Percentiles rank a stretch among this genome's conserved stretches.
Conservation (phyloP, 139 green algal genomes). For the Coccomyxa sp. region DNA sequence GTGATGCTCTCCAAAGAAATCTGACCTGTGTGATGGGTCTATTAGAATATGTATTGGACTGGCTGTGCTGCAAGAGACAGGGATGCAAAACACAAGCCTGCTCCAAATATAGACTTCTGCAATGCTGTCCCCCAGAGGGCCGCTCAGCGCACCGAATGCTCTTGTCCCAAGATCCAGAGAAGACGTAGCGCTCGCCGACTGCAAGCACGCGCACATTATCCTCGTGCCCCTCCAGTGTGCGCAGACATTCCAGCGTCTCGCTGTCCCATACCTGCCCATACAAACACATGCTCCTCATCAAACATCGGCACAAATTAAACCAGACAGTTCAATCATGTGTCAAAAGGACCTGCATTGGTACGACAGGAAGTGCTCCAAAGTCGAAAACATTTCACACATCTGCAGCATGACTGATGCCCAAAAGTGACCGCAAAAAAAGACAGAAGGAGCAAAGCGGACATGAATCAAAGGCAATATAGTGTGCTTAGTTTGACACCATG, state of each 20-base stretch:
- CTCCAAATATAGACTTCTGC: too few species aligned
- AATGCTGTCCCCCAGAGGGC: too few species aligned
- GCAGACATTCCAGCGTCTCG: constrained; percentile 70
- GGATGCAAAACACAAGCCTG: too few species aligned
- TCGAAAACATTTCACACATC: not conserved
- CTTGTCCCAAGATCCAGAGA: constrained; percentile 90
- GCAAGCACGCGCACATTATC: constrained; percentile 92
- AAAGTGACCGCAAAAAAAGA: not conserved
- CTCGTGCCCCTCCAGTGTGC: constrained; percentile 81
- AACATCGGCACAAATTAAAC: not conserved
- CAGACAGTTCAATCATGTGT: not conserved
- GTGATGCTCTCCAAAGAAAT: too few species aligned
- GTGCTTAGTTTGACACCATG: too few species aligned
- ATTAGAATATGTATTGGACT: too few species aligned
- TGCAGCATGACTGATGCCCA: not conserved
- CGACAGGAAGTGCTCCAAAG: too few species aligned
- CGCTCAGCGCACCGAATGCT: constrained; percentile 58
- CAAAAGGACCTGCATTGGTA: too few species aligned
- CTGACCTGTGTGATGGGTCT: too few species aligned
- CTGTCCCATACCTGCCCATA: constrained; percentile 73
- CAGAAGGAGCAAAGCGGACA: not conserved
- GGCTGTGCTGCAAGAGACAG: too few species aligned
- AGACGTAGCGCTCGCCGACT: constrained; percentile 67
- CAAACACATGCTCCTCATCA: not conserved
- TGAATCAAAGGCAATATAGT: not conserved